Base-by-base conservation (phyloP, 2,329 filamentous ascomycete species). In the Venturia carpophila region DNA sequence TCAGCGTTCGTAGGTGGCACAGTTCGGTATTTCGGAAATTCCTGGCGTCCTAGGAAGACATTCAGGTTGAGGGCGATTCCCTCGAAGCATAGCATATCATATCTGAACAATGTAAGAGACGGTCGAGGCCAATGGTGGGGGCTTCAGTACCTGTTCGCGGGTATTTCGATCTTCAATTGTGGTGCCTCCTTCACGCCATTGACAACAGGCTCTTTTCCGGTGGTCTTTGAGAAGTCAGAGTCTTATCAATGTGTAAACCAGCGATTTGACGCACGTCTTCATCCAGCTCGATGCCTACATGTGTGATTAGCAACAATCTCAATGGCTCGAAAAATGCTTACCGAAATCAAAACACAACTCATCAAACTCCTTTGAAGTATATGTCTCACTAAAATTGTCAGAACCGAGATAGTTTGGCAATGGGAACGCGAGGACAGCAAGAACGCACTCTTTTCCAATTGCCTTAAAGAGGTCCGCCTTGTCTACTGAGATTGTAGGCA, bases 281-380 rank as follows among this genome's bases (percentile, higher is more conserved):
- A 79, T 99, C 94, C 71, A 99, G 85, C 78, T 99, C 94, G 75
- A 99, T 95, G 67, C 83, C 83, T 83, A 45, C 21, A 43, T 41
- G 19, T 21, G 9, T n/a, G 13, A 39, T 61, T 5, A 61, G 60
- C 9, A n/a, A 58, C 9, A 21, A 42, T 62, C 30, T 43, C 34
- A 10, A 63, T 7, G 19, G 13, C 11, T n/a, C 5, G 30, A 56
- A 55, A 62, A 55, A 27, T 63, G 65, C 77, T 69, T 76, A 80
- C 92, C 92, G 75, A 96, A 99, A 73, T 99, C 93, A 83, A 99
- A 99, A 79, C 94, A 97, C 71, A 99, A 83, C 74, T 96, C 90
- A 77, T 99, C 94, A 74, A 99, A 99, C 74, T 96, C 91, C 72
- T 96, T 86, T 69, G 91, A 94, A 65, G 93, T 96, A 78, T 90